phyloP scores from a whole-genome alignment of 257 asterid species.

The Solanum chilense region DNA sequence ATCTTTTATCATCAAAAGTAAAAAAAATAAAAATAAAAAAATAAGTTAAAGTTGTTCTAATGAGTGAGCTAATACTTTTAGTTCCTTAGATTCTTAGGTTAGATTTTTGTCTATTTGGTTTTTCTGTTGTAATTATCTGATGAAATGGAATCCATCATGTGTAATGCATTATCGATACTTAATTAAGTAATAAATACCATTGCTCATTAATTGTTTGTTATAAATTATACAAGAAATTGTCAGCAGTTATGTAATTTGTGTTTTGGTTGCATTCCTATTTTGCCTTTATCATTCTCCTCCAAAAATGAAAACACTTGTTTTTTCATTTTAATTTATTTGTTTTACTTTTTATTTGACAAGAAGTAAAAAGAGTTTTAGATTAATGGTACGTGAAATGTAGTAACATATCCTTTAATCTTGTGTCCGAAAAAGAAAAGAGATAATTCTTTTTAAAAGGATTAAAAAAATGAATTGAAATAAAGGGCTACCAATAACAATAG shows the following conservation, averaged over 20 bases:
- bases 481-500: not conserved
- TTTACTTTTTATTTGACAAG: not conserved
- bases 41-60: not conserved
- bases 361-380: not conserved
- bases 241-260: not conserved
- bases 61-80: not conserved
- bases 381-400: fast-evolving
- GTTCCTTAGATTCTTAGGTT: not conserved
- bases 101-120: not conserved
- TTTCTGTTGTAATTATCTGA: not conserved
- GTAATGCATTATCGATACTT: not conserved
- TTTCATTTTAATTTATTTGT: not conserved
- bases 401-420: not conserved
- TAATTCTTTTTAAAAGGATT: not conserved
- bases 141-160: slow-evolving; percentile 1
- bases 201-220: not conserved
- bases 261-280: not conserved
- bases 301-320: not conserved
- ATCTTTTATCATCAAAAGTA: not conserved
- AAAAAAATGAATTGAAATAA: not conserved
- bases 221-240: too few relatives aligned
- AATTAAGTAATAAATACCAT: not conserved
- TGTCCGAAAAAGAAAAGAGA: not conserved
- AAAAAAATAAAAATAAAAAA: not conserved
- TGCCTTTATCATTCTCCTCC: not conserved